Conservation (phyloP, 345 rosid genomes). For the Pugionium dolabratum region DNA sequence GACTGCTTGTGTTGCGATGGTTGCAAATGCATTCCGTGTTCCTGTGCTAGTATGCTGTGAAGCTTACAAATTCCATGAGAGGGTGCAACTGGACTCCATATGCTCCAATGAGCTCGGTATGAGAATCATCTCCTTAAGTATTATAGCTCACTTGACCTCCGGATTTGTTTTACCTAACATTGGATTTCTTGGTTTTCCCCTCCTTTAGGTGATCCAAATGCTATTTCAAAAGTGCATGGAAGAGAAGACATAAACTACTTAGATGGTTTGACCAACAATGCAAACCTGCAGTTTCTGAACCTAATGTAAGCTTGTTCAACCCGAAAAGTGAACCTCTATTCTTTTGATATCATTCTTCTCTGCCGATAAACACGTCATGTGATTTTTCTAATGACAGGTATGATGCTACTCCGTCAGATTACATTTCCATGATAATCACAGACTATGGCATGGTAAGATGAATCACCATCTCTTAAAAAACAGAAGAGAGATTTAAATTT, state of each 20-base stretch:
- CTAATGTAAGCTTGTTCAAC: constrained; percentile 54
- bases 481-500: background rate
- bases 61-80: constrained; percentile 93
- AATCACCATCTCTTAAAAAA: background rate
- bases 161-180: constrained; percentile 1
- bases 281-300: constrained; percentile 79
- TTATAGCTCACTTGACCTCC: background rate
- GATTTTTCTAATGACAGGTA: constrained; percentile 54
- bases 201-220: constrained; percentile 84
- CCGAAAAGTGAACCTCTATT: background rate
- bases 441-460: constrained; percentile 94
- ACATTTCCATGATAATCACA: constrained; percentile 84
- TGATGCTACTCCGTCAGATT: constrained; percentile 91
- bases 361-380: constrained; percentile 24
- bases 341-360: constrained; percentile 12
- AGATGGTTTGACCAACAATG: constrained; percentile 54
- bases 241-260: constrained; percentile 65
- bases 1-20: constrained; percentile 96
- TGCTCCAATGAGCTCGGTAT: constrained; percentile 94
- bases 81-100: constrained; percentile 94
- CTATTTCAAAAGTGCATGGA: constrained; percentile 67
- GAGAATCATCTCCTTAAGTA: constrained; percentile 28
- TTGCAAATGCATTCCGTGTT: constrained; percentile 75
- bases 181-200: constrained; percentile 7
- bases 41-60: constrained; percentile 96